phyloP scores from a whole-genome alignment of 164 flowering plant genomes.

The Taxillus chinensis region DNA sequence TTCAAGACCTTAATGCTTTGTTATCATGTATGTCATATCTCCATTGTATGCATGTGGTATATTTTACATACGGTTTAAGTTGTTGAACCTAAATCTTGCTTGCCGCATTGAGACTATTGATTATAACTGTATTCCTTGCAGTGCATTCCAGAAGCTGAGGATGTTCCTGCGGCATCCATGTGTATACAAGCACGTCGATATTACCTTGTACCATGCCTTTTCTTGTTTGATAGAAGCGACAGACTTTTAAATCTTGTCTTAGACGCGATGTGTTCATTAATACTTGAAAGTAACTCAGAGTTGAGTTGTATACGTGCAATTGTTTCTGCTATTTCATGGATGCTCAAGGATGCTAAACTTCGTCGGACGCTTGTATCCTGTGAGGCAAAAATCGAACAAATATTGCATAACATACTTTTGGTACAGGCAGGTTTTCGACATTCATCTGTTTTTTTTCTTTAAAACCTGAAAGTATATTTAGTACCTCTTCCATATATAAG shows the following conservation, averaged over 20 bases:
- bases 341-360: constrained; percentile 39
- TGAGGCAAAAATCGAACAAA: constrained; percentile 29
- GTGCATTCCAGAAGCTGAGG: constrained; percentile 32
- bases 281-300: constrained; percentile 16
- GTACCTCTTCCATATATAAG: background rate
- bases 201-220: constrained; percentile 45
- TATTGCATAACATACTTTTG: constrained; percentile 25
- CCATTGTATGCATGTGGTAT: too few species aligned
- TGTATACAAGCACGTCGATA: constrained; percentile 20
- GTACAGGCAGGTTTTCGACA: constrained; percentile 36
- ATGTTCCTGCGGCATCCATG: constrained; percentile 10
- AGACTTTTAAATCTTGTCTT: constrained; percentile 35
- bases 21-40: too few species aligned
- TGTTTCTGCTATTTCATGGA: constrained; percentile 27
- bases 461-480: background rate
- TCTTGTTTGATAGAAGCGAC: constrained; percentile 43
- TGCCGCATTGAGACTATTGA: background rate
- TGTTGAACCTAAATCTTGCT: background rate
- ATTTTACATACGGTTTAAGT: background rate
- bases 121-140: constrained; percentile 16
- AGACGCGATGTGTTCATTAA: constrained; percentile 34
- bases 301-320: constrained; percentile 27
- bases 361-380: constrained; percentile 27
- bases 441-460: background rate
- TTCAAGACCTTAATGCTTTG: too few species aligned